Base-by-base conservation (phyloP, 176 grass and related monocot species). In the Avena eriantha region DNA sequence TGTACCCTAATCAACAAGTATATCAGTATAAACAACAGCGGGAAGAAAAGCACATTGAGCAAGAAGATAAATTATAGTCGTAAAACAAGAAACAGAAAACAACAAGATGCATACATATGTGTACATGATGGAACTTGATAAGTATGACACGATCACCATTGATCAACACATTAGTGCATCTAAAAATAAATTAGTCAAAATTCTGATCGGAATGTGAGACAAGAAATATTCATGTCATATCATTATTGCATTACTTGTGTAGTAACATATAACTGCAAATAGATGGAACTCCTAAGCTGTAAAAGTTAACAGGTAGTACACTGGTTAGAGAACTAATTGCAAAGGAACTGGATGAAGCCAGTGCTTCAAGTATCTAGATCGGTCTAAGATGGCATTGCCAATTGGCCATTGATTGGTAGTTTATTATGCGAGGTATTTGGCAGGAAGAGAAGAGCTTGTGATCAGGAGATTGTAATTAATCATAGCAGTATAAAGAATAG, bases 11-110 rank as follows among this genome's bases (percentile, higher is more conserved):
- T 69, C 34, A 69, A 36, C 18, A 14, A 69, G 66, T 39, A 69
- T 39, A 39, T 21, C 8, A 69, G 34, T 39, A 69, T 39, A 69
- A 69, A 39, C 66, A 15, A 69, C 35, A 18, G 66, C 34, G 39
- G 66, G 34, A 69, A 39, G 34, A 65, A 82, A 81, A 69, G 53
- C 35, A 68, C 8, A 78, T 23, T 34, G 43, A 78, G 43, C 18
- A 78, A 64, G 58, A 29, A 45, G 58, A 81, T 81, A 49, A 76
- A 80, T 33, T 72, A 29, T 53, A 90, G 14, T 29, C 70, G 5
- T 80, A 0, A 65, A 90, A 23, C 0, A 7, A 14, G 0, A 82
- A 82, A 41, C 26, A 55, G n/a, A 19, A 80, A 65, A 5, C 17
- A 34, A 45, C 59, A 54, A 26, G 73, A 83, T 76, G 19, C 66